phyloP scores from a whole-genome alignment of 345 rosid genomes.

The Diplotaxis tenuifolia region DNA sequence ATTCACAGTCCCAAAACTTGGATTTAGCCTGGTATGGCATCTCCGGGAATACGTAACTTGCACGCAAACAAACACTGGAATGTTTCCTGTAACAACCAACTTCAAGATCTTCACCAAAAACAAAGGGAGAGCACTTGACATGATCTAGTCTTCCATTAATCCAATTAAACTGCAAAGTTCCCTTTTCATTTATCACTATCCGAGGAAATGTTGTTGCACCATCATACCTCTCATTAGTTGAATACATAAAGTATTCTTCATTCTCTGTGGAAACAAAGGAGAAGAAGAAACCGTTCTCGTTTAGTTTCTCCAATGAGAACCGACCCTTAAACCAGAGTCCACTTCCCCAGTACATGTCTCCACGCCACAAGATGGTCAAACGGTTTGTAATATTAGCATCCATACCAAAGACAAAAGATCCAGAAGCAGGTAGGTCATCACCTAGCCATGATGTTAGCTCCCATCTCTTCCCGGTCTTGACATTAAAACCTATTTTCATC shows the following conservation, averaged over 20 bases:
- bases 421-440: slow-evolving; percentile 18
- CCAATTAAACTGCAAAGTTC: background rate
- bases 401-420: slow-evolving; percentile 28
- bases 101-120: background rate
- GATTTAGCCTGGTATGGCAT: background rate
- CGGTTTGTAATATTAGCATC: slow-evolving; percentile 23
- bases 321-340: background rate
- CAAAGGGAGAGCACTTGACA: background rate
- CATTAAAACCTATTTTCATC: slow-evolving; percentile 45
- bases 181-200: background rate
- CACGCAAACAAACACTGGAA: background rate
- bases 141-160: background rate
- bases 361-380: background rate
- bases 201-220: background rate
- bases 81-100: background rate
- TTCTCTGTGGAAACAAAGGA: background rate
- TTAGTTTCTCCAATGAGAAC: background rate
- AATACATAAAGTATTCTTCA: background rate
- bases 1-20: background rate
- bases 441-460: slow-evolving; percentile 3
- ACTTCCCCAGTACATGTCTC: background rate
- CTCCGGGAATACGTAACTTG: background rate
- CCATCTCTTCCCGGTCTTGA: slow-evolving; percentile 30
- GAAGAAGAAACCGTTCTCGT: background rate
- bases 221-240: background rate